These are phyloP conservation scores for Lojkania enalia DNA, from an alignment of 2,329 filamentous ascomycete genomes.

Conservation along the genomic window DNA sequence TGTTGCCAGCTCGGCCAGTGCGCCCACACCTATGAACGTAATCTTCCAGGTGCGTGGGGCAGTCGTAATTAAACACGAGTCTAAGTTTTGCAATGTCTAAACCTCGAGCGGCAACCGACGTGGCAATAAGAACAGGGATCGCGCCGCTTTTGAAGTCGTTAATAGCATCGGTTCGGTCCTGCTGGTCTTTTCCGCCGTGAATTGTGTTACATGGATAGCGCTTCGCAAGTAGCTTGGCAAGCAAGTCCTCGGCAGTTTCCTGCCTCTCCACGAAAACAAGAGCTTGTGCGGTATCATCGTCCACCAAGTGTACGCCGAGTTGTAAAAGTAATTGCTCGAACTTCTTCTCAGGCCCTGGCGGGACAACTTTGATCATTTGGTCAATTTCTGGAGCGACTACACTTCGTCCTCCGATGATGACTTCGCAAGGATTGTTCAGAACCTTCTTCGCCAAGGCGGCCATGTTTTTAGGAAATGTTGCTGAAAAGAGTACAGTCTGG, in stretches of 20 bases:
- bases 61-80: conserved; percentile 93
- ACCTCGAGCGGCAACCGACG: conserved; percentile 91
- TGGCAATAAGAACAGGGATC: conserved; percentile 88
- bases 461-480: conserved; percentile 93
- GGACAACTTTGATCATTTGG: conserved; percentile 81
- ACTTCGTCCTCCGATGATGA: conserved; percentile 85
- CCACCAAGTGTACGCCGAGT: conserved; percentile 81
- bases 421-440: conserved; percentile 81
- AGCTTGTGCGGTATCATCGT: conserved; percentile 86
- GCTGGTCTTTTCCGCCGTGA: conserved; percentile 72
- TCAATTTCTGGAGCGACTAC: conserved; percentile 74
- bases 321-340: conserved; percentile 83
- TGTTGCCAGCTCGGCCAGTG: conserved; percentile 92
- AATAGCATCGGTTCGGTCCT: conserved; percentile 40
- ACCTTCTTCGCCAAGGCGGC: conserved; percentile 88
- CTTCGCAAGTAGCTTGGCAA: conserved; percentile 34
- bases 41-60: conserved; percentile 91
- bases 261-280: conserved; percentile 92
- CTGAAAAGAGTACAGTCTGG: conserved; percentile 94
- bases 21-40: conserved; percentile 94
- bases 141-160: conserved; percentile 64
- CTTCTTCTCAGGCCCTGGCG: conserved; percentile 69
- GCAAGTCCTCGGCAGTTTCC: conserved; percentile 62
- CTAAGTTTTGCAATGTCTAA: conserved; percentile 96
- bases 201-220: conserved; percentile 59